phyloP scores from a whole-genome alignment of 306 rosid genomes.

The Hippophae rhamnoides region DNA sequence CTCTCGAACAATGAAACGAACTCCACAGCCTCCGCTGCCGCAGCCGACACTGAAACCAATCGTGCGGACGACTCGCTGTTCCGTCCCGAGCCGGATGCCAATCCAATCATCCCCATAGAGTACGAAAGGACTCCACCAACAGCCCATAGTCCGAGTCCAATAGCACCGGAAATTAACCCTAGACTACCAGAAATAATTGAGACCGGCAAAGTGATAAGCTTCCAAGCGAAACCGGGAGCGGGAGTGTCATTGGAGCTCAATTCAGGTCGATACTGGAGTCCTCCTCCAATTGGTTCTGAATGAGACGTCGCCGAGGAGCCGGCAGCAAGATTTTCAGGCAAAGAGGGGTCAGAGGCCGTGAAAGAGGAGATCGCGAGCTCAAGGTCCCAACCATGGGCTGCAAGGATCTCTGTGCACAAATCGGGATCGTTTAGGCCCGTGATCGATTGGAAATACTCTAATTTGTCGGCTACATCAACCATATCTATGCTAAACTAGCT shows the following conservation, averaged over 20 bases:
- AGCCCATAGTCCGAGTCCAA: slow-evolving; percentile 87
- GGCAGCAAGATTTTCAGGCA: slow-evolving; percentile 8
- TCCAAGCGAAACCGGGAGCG: slow-evolving; percentile 72
- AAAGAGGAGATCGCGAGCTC: slow-evolving; percentile 85
- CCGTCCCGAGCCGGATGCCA: slow-evolving; percentile 27
- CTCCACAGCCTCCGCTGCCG: slow-evolving; percentile 55
- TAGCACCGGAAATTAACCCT: slow-evolving; percentile 72
- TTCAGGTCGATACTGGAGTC: slow-evolving; percentile 15
- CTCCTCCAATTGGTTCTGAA: not conserved
- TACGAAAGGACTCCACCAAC: slow-evolving; percentile 90
- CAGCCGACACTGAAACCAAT: slow-evolving; percentile 54
- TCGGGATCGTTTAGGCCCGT: slow-evolving; percentile 86
- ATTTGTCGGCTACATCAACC: slow-evolving; percentile 66
- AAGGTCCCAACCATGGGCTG: slow-evolving; percentile 92
- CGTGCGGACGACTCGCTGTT: slow-evolving; percentile 35
- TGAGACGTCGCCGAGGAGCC: slow-evolving; percentile 9
- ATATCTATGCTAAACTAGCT: slow-evolving; percentile 23
- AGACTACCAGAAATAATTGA: slow-evolving; percentile 74
- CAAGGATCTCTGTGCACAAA: slow-evolving; percentile 75
- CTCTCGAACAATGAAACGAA: slow-evolving; percentile 67
- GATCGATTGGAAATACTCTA: slow-evolving; percentile 79
- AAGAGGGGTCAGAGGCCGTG: slow-evolving; percentile 27
- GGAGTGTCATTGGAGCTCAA: slow-evolving; percentile 21
- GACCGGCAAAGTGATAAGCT: slow-evolving; percentile 60
- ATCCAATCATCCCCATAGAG: slow-evolving; percentile 68